Evolutionary conservation across 78 protist genomes (phyloP), one percentile per base, ranked within the genome.

Genomic region (Emiliania huxleyi): DNA sequence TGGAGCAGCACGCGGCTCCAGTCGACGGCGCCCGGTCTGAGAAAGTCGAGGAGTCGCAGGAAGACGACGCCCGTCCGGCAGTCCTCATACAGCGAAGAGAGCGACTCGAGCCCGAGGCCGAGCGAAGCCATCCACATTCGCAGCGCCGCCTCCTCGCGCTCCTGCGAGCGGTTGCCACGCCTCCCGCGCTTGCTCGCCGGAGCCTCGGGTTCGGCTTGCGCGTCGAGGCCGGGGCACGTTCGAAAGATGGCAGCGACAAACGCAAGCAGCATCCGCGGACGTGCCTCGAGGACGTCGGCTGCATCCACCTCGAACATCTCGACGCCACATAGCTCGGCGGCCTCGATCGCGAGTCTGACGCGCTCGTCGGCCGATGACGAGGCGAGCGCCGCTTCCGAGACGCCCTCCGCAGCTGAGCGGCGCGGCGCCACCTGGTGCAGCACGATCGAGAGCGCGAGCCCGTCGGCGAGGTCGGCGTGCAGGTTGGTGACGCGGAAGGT

Each of bases 211-310:
- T 52, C 15, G 29, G 62, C n/a, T n/a, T n/a, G n/a, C n/a, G n/a
- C n/a, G 62, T 52, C 62, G 62, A 52, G 62, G n/a, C 94, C 96
- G 49, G 95, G 93, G 89, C 89, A 90, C n/a, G 90, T 90, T 45
- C 91, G 79, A 71, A 96, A 93, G 79, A 98, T 88, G 83, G 97
- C 96, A 26, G 99, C 99, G 45, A 97, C 97, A 46, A 98, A 98
- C 23, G 98, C 98, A 37, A 97, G 87, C 96, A 35, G 37, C 33
- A 73, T 1, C 3, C 42, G 37, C 37, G 37, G 83, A 37, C 44
- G 83, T 15, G 83, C 33, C 23, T 5, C 22, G 15, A 37, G 4
- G 5, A 73, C n/a, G 42, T 73, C 83, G 83, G 40, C 42, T 0
- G 83, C 37, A 3, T 12, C n/a, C 75, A 21, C 75, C 33, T 62